phyloP scores from a whole-genome alignment of 2,329 filamentous ascomycete species.

The Sporothrix inflata region DNA sequence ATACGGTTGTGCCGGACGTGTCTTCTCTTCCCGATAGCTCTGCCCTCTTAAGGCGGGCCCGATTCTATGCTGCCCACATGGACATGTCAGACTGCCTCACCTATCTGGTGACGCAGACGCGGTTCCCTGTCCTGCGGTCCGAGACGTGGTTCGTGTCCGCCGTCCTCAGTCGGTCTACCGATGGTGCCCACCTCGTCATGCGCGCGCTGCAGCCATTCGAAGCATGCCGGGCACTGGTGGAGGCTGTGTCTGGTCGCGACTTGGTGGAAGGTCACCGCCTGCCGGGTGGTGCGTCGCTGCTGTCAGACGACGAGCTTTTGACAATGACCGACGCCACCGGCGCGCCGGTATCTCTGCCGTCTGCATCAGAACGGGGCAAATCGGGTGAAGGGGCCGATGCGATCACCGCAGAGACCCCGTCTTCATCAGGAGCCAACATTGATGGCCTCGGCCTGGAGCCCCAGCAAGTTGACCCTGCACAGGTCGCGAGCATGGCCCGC shows the following conservation, averaged over 20 bases:
- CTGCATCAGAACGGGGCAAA: background rate
- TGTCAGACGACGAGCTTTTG: conserved; percentile 22
- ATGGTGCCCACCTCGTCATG: conserved; percentile 53
- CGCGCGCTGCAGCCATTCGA: conserved; percentile 48
- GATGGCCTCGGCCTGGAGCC: conserved; percentile 49
- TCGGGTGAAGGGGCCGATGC: background rate
- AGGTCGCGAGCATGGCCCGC: conserved; percentile 51
- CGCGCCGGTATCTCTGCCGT: conserved; percentile 6
- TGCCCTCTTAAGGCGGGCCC: conserved; percentile 34
- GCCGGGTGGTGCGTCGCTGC: conserved; percentile 13
- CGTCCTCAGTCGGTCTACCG: conserved; percentile 57
- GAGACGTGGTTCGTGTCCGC: conserved; percentile 67
- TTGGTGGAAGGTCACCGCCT: conserved; percentile 36
- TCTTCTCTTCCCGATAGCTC: background rate
- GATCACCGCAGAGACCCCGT: background rate
- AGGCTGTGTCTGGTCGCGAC: conserved; percentile 54
- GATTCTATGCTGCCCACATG: conserved; percentile 53
- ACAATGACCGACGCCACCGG: conserved; percentile 24
- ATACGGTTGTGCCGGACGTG: conserved; percentile 29
- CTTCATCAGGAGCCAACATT: conserved; percentile 29
- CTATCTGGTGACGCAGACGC: conserved; percentile 59
- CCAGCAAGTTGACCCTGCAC: conserved; percentile 51
- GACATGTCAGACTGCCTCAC: conserved; percentile 49
- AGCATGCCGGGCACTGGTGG: conserved; percentile 50
- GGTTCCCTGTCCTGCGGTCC: conserved; percentile 62